These are phyloP conservation scores for Metschnikowia cerradonensis DNA, from an alignment of 805 yeast species.

Conservation along the genomic window DNA sequence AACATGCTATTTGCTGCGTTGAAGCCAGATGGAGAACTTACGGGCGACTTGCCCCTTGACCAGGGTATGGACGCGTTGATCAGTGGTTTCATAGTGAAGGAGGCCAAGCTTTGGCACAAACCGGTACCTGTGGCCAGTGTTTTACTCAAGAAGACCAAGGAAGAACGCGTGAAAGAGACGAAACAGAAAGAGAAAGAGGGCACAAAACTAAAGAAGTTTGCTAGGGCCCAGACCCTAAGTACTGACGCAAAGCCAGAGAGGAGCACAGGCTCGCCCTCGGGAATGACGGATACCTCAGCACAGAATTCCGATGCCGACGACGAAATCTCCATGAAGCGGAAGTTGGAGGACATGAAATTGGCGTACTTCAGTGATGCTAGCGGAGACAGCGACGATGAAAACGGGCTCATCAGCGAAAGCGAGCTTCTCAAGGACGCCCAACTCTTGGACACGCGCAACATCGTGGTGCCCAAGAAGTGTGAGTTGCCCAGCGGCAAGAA, in stretches of 20 bases:
- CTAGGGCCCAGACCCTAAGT: not conserved
- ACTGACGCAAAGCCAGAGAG: not conserved
- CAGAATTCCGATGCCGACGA: constrained; percentile 38
- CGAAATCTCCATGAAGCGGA: constrained; percentile 40
- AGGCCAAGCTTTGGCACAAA: constrained; percentile 49
- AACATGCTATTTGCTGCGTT: constrained; percentile 38
- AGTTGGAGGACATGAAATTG: constrained; percentile 45
- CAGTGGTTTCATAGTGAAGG: constrained; percentile 54
- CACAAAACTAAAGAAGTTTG: constrained; percentile 18
- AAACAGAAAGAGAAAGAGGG: not conserved
- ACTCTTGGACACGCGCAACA: constrained; percentile 23
- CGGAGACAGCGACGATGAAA: constrained; percentile 49
- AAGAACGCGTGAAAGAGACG: not conserved
- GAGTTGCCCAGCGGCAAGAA: constrained; percentile 49
- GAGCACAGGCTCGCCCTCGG: constrained; percentile 14
- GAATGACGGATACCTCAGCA: constrained; percentile 46
- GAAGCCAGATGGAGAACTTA: constrained; percentile 42
- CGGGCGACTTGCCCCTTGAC: constrained; percentile 51
- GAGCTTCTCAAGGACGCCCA: constrained; percentile 32
- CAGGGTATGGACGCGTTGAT: constrained; percentile 59
- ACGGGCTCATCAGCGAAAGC: constrained; percentile 50
- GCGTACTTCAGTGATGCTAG: constrained; percentile 51
- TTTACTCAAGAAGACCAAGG: constrained; percentile 28
- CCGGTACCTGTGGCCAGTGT: constrained; percentile 38
- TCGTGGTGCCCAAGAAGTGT: constrained; percentile 59